Percentiles rank a stretch among this genome's conserved stretches.
Conservation (phyloP, 768 basidiomycete genomes). For the Rubroboletus pulcherrimus region DNA sequence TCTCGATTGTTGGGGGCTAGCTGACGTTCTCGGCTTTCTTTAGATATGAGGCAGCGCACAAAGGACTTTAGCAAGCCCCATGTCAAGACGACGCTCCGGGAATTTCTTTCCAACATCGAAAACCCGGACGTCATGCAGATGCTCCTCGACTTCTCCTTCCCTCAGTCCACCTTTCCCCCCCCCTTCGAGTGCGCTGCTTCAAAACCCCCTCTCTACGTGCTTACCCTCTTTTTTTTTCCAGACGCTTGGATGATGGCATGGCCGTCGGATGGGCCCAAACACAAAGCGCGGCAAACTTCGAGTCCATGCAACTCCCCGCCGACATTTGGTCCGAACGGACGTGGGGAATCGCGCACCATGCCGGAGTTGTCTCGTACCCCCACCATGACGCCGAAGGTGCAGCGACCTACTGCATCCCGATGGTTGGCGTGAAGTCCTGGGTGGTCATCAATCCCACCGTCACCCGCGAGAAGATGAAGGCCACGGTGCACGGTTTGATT, state of each 20-base stretch:
- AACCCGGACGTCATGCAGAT: background rate
- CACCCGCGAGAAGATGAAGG: background rate
- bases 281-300: background rate
- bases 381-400: background rate
- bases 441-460: background rate
- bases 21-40: background rate
- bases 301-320: background rate
- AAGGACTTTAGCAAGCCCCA: background rate
- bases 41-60: background rate
- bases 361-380: background rate
- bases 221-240: background rate
- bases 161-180: background rate
- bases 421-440: background rate
- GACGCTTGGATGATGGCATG: background rate
- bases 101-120: background rate
- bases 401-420: background rate
- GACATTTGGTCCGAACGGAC: background rate
- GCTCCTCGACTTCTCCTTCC: background rate
- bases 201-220: background rate
- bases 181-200: background rate
- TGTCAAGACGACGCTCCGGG: background rate
- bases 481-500: accelerated
- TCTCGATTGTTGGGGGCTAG: background rate
- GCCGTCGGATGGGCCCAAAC: background rate
- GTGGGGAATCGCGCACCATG: background rate